Conservation (phyloP, 1,284 basidiomycete genomes). For the Ganoderma multipileum region DNA sequence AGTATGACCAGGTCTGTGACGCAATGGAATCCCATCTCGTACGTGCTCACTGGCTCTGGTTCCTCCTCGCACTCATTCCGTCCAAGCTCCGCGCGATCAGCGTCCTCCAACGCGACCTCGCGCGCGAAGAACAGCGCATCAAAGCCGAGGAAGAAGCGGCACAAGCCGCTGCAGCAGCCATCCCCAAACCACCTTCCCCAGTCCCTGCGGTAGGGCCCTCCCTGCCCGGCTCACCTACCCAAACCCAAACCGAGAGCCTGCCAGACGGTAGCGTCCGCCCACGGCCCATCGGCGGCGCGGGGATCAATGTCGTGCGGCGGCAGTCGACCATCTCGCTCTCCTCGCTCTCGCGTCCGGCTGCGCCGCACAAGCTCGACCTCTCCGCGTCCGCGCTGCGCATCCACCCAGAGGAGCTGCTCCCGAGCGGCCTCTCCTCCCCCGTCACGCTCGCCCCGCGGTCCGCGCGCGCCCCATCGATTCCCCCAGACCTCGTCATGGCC, state of each 20-base stretch:
- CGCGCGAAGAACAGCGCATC: constrained; percentile 63
- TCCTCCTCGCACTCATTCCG: not conserved
- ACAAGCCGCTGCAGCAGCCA: constrained; percentile 38
- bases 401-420: constrained; percentile 62
- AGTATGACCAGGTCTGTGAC: constrained; percentile 80
- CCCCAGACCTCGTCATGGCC: constrained; percentile 69
- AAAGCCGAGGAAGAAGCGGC: constrained; percentile 49
- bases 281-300: constrained; percentile 15
- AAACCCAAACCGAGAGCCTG: constrained; percentile 26
- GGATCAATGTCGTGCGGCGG: constrained; percentile 48
- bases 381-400: constrained; percentile 70
- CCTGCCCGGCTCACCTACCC: constrained; percentile 29
- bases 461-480: constrained; percentile 59
- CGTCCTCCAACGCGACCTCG: constrained; percentile 71
- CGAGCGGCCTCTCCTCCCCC: constrained; percentile 71
- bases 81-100: constrained; percentile 70
- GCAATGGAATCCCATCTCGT: constrained; percentile 74
- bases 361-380: constrained; percentile 77
- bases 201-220: constrained; percentile 13
- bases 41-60: constrained; percentile 35
- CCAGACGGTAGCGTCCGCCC: constrained; percentile 25
- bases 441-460: constrained; percentile 82
- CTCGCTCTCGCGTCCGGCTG: constrained; percentile 71
- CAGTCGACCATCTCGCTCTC: constrained; percentile 79
- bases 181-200: constrained; percentile 34